Evolutionary conservation across 805 yeast species (phyloP).

Genomic region (Wickerhamiella occidentalis): DNA sequence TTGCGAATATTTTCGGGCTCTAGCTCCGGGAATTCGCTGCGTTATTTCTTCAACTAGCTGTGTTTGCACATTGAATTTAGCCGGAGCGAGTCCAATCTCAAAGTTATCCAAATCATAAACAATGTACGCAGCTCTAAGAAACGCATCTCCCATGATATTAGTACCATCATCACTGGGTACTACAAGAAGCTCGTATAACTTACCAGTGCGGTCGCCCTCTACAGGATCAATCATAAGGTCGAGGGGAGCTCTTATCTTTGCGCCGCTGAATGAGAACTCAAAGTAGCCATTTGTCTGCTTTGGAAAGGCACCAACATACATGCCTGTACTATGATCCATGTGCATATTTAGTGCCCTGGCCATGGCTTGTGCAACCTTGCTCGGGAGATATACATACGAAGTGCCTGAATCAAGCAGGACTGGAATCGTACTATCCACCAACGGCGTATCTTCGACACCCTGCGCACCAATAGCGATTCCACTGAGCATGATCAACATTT

Average conservation of each 20-base stretch:
- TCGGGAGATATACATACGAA: conserved; percentile 37
- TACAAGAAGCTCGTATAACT: conserved; percentile 6
- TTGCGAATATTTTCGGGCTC: conserved; percentile 3
- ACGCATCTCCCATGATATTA: conserved; percentile 50
- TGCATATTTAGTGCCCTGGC: conserved; percentile 14
- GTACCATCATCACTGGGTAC: conserved; percentile 17
- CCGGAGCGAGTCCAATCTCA: conserved; percentile 45
- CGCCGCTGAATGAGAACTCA: conserved; percentile 18
- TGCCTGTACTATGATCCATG: conserved; percentile 2
- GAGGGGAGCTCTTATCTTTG: conserved; percentile 12
- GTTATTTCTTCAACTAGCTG: conserved; percentile 7
- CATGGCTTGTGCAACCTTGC: conserved; percentile 12
- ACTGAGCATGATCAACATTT: conserved; percentile 19
- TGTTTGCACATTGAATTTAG: conserved; percentile 17
- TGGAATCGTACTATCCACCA: conserved; percentile 15
- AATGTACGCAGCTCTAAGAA: conserved; percentile 51
- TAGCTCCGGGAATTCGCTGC: not conserved
- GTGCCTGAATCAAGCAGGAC: conserved; percentile 42
- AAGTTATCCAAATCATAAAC: conserved; percentile 52
- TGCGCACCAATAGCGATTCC: conserved; percentile 13
- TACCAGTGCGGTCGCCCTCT: conserved; percentile 1
- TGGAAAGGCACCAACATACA: conserved; percentile 12
- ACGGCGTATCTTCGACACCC: not conserved
- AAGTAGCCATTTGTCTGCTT: conserved; percentile 10
- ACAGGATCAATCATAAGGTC: conserved; percentile 12